Evolutionary conservation across 352 stramenopile genomes (phyloP).

Genomic region (Pythium chondricola): DNA sequence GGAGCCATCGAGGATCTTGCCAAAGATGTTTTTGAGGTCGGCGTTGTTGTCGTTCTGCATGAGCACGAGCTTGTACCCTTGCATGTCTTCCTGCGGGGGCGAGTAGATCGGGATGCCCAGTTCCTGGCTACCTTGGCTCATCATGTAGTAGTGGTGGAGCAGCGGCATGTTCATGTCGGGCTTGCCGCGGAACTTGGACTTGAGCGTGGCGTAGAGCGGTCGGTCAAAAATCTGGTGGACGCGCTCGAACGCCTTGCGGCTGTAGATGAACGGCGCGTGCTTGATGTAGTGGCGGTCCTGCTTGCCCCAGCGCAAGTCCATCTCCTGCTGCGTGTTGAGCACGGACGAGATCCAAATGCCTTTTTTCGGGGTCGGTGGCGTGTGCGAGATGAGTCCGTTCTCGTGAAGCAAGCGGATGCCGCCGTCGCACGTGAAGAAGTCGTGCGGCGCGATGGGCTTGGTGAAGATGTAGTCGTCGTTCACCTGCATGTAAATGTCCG

Average conservation of each 20-base stretch:
- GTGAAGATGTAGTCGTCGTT: constrained; percentile 89
- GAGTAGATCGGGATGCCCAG: constrained; percentile 73
- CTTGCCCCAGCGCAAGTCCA: constrained; percentile 79
- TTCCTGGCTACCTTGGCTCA: constrained; percentile 70
- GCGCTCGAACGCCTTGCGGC: constrained; percentile 73
- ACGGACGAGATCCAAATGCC: constrained; percentile 86
- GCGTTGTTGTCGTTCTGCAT: constrained; percentile 81
- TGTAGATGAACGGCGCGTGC: constrained; percentile 86
- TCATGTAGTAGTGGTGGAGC: constrained; percentile 86
- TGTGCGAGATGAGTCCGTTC: constrained; percentile 67
- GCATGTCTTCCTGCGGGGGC: constrained; percentile 67
- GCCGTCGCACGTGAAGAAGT: constrained; percentile 85
- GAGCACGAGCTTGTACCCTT: constrained; percentile 79
- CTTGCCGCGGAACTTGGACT: constrained; percentile 80
- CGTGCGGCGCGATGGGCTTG: constrained; percentile 67
- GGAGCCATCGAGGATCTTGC: constrained; percentile 52
- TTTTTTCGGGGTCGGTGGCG: constrained; percentile 66
- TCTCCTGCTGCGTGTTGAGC: constrained; percentile 84
- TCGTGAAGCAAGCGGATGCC: constrained; percentile 81
- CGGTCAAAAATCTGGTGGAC: constrained; percentile 86
- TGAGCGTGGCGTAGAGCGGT: constrained; percentile 75
- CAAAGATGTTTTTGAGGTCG: constrained; percentile 63
- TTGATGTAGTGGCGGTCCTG: constrained; percentile 84
- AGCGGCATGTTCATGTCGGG: constrained; percentile 87
- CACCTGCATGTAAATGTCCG: constrained; percentile 86